Evolutionary conservation across 345 rosid genomes (phyloP), one percentile per base, ranked within the genome.

Genomic region (Gossypium thurberi): DNA sequence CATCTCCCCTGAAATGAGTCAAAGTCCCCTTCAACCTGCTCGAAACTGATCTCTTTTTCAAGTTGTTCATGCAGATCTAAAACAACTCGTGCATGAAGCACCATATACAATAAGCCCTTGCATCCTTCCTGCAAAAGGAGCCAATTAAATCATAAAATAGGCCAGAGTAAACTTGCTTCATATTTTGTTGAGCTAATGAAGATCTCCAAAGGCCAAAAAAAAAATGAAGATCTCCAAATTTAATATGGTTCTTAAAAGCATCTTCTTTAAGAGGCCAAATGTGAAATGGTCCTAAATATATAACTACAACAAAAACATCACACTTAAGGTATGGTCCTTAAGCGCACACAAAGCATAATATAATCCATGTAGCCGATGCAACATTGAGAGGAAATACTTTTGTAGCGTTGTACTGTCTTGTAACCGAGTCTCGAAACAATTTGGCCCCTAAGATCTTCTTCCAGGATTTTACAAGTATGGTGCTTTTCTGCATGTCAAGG

Each of bases 21-120:
- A 33, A 95, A 95, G 78, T 95, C 99, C 69, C 99, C 99, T 81
- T 95, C 98, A 2, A 86, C 95, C 82, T 95, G 99, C 85, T 85
- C 86, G 80, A 92, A 95, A 79, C 86, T 84, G 75, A 95, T 87
- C 88, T 94, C 96, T 76, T 84, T 85, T 72, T 90, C 95, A 73
- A 84, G 91, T 51, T 61, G 86, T 80, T 95, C 99, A 72, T 87
- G 78, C 80, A 95, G 84, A 78, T 92, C 97, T 15, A 95, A 88
- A 73, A 95, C 88, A 79, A 92, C 98, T 62, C 97, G 90, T 3
- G 98, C 98, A 78, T 95, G 99, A 80, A 95, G 99, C 59, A 95
- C 91, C 98, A 95, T 90, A 80, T 95, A 95, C 66, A 94, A 75
- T 64, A 92, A 85, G 50, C 95, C 98, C 80, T 94, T 94, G 80